A percentile compares a stretch with the other conserved stretches of the same genome.
These are phyloP conservation scores for Kwoniella mangroviensis DNA, from an alignment of 768 basidiomycete genomes.

Conservation along the genomic window DNA sequence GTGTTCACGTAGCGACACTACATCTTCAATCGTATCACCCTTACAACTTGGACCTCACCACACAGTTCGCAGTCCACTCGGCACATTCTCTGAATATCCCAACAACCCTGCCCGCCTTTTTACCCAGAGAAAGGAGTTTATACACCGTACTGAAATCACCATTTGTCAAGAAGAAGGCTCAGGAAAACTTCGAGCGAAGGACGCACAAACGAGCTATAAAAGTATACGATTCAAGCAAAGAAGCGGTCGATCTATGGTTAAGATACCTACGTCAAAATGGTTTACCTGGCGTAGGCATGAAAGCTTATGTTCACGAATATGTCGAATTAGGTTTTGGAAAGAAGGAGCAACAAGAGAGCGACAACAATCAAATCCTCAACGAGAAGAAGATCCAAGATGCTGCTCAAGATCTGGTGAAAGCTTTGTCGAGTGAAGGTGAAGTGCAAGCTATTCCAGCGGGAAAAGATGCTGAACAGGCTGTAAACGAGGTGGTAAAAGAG, in stretches of 20 bases:
- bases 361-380: neutral
- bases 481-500: slow-evolving; percentile 11
- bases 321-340: slow-evolving; percentile 64
- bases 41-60: slow-evolving; percentile 73
- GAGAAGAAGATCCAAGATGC: slow-evolving; percentile 27
- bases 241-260: slow-evolving; percentile 79
- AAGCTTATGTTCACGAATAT: slow-evolving; percentile 76
- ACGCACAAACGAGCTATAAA: slow-evolving; percentile 85
- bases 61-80: slow-evolving; percentile 80
- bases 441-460: neutral
- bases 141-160: slow-evolving; percentile 87
- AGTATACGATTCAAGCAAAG: slow-evolving; percentile 83
- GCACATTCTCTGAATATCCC: slow-evolving; percentile 81
- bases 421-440: slow-evolving; percentile 18
- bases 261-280: slow-evolving; percentile 75
- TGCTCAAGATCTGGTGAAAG: slow-evolving; percentile 30
- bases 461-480: slow-evolving; percentile 1
- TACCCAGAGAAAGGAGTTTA: slow-evolving; percentile 65
- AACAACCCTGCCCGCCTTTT: slow-evolving; percentile 41
- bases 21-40: slow-evolving; percentile 78
- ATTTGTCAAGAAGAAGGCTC: slow-evolving; percentile 89
- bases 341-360: slow-evolving; percentile 48
- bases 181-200: slow-evolving; percentile 90
- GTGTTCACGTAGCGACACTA: slow-evolving; percentile 72
- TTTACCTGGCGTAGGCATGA: slow-evolving; percentile 84